Base-by-base conservation (phyloP, 768 basidiomycete species). In the Leccinum incarnatum region DNA sequence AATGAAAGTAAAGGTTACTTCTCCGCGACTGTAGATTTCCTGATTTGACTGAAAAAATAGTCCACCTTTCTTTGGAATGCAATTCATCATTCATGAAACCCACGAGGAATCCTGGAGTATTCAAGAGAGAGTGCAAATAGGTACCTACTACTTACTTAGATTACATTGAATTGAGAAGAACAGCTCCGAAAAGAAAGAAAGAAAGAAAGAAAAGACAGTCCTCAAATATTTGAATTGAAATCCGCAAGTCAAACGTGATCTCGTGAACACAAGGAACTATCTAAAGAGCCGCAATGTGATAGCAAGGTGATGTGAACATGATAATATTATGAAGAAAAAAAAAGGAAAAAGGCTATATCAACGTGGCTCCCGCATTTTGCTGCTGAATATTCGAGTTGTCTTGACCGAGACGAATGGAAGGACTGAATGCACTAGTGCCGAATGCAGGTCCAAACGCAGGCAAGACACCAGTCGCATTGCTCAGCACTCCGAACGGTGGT, bases 301-400 rank as follows among this genome's bases (percentile, higher is more conserved):
- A 63, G 52, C 12, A 55, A 45, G 1, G 34, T 37, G 46, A 37
- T 32, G 45, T 42, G 23, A 58, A 53, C 27, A 49, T 23, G 21
- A 47, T 40, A 23, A 14, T 4, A 51, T n/a, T 34, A 34, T 14
- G 14, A 49, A 11, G 29, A 19, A 40, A 42, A 12, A 29, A 7
- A 48, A 21, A 61, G 42, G 42, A 49, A 51, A 47, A 46, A 45
- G 34, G 61, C 70, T 73, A 86, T 60, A 85, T 84, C 56, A 86
- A 70, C 23, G 83, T 83, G 9, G 77, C 71, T 10, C 75, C 74
- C 21, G 74, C 74, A 53, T 79, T 79, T 63, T 77, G 77, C 55
- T 78, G 81, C 60, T 77, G 67, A 51, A 71, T 69, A 36, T 59
- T 66, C 48, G 58, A 55, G 9, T 47, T 19, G 15, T 60, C 65